Evolutionary conservation across 2,329 filamentous ascomycete species (phyloP).

Genomic region (Epichloe bromicola): DNA sequence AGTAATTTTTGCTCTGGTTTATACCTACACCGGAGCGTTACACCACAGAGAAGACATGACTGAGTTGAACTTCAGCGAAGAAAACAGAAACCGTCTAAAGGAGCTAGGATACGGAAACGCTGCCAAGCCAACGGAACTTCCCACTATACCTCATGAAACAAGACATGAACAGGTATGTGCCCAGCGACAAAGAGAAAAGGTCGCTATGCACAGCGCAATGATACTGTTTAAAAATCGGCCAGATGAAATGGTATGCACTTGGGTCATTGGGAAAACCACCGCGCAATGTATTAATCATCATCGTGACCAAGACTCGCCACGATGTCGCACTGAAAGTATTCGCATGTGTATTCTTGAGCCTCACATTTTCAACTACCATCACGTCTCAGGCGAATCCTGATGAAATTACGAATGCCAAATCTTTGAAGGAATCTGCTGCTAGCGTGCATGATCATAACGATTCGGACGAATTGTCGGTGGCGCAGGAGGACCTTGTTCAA

Average conservation of each 20-base stretch:
- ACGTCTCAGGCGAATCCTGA: not conserved
- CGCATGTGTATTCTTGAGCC: not conserved
- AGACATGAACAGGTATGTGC: not conserved
- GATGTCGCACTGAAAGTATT: slow-evolving; percentile 5
- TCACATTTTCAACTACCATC: not conserved
- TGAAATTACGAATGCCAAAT: not conserved
- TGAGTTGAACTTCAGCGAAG: not conserved
- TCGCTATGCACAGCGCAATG: not conserved
- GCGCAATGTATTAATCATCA: not conserved
- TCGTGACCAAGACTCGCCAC: slow-evolving; percentile 1
- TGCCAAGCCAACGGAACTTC: not conserved
- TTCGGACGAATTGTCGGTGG: not conserved
- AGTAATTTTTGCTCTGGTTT: not conserved
- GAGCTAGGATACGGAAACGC: not conserved
- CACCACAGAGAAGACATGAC: not conserved
- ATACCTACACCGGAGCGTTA: not conserved
- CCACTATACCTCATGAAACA: not conserved
- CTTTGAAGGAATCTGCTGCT: not conserved
- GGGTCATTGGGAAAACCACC: not conserved
- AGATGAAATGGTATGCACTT: not conserved
- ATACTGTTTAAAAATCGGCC: not conserved
- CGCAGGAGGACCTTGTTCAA: not conserved
- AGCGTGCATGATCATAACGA: not conserved
- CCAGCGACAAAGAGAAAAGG: not conserved
- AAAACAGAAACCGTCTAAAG: not conserved